A percentile compares a stretch with the other conserved stretches of the same genome.
Conservation (phyloP, 1,284 basidiomycete species). For the Ustilago sp. region DNA sequence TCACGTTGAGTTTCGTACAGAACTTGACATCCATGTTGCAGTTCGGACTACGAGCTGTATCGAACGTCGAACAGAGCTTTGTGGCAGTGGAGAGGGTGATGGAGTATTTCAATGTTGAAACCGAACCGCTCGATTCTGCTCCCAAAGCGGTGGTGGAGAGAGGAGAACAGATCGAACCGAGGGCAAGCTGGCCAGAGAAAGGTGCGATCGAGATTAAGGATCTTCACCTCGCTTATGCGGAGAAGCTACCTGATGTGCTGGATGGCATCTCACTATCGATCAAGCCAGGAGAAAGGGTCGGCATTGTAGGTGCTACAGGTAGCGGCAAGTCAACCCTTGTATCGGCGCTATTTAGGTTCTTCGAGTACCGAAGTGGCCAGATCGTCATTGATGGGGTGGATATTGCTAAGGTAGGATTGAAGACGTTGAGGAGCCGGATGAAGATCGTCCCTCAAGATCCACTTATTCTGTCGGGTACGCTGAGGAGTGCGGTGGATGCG, state of each 20-base stretch:
- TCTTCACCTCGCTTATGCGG: conserved; percentile 72
- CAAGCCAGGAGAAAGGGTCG: conserved; percentile 72
- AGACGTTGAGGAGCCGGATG: conserved; percentile 63
- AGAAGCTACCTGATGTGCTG: conserved; percentile 72
- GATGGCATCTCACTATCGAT: conserved; percentile 71
- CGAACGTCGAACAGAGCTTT: conserved; percentile 70
- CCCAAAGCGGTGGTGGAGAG: conserved; percentile 6
- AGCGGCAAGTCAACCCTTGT: conserved; percentile 80
- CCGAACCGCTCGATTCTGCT: conserved; percentile 55
- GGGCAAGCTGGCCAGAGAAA: conserved; percentile 61
- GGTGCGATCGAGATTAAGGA: conserved; percentile 65
- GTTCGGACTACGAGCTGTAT: conserved; percentile 63
- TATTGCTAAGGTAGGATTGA: conserved; percentile 72
- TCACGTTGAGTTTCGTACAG: conserved; percentile 63
- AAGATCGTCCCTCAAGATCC: conserved; percentile 68
- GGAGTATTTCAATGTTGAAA: conserved; percentile 58
- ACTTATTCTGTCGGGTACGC: conserved; percentile 68
- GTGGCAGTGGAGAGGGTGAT: conserved; percentile 67
- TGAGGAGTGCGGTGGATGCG: conserved; percentile 69
- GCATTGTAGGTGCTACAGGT: conserved; percentile 72
- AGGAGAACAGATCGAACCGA: conserved; percentile 33
- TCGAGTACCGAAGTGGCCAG: conserved; percentile 75
- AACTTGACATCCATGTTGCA: conserved; percentile 51
- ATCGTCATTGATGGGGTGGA: conserved; percentile 80
- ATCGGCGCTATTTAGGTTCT: conserved; percentile 80